Conservation (phyloP, 164 flowering plant species). For the Tetracentron sinense region DNA sequence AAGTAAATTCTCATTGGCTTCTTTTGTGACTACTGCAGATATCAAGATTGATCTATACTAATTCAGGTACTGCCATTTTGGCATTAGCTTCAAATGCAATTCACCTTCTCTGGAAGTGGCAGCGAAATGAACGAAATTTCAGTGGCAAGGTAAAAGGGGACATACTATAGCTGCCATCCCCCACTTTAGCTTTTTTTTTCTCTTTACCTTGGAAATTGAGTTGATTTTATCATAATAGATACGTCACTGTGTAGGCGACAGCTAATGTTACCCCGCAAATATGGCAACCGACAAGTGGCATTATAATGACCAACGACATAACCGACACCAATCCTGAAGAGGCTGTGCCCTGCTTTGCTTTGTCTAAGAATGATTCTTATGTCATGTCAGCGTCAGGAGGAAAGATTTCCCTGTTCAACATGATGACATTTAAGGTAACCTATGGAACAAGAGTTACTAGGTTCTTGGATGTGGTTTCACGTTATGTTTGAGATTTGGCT, state of each 20-base stretch:
- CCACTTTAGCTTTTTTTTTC: neutral
- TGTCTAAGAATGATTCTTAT: constrained; percentile 87
- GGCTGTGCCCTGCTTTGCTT: constrained; percentile 83
- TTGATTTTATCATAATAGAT: neutral
- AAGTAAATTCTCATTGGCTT: constrained; percentile 11
- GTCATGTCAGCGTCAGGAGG: constrained; percentile 90
- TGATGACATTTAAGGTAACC: constrained; percentile 79
- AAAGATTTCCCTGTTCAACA: constrained; percentile 73
- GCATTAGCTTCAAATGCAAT: constrained; percentile 86
- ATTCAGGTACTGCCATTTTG: constrained; percentile 77
- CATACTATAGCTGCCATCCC: neutral
- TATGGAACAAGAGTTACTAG: neutral
- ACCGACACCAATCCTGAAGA: constrained; percentile 74
- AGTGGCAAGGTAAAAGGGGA: constrained; percentile 65
- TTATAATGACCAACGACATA: constrained; percentile 81
- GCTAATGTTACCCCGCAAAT: constrained; percentile 65
- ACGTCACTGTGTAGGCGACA: constrained; percentile 58
- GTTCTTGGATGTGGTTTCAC: neutral
- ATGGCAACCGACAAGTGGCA: constrained; percentile 93
- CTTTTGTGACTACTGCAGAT: constrained; percentile 41
- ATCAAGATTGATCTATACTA: constrained; percentile 81
- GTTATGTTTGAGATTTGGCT: neutral
- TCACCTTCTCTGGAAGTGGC: constrained; percentile 95
- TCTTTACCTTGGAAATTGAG: neutral
- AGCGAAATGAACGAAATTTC: constrained; percentile 67